Percentiles rank a stretch among this genome's conserved stretches.
phyloP scores from a whole-genome alignment of 176 grass and related monocot species.

The Coix lacrymajobi region DNA sequence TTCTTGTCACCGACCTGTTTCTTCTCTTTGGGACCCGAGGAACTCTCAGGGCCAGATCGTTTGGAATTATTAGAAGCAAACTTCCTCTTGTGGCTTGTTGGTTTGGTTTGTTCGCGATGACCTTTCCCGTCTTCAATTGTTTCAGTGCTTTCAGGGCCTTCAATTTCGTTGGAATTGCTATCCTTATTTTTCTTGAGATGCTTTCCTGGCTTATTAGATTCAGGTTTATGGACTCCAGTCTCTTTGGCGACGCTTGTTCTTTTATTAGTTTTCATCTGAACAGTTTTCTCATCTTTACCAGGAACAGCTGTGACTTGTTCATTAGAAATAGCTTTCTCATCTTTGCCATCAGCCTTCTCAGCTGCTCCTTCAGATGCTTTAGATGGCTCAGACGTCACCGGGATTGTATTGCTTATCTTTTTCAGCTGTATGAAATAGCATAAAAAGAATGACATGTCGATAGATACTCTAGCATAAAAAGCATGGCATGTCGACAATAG shows the following conservation, averaged over 20 bases:
- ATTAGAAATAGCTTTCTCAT: conserved; percentile 22
- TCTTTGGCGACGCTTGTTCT: background rate
- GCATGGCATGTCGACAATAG: background rate
- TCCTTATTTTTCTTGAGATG: conserved; percentile 12
- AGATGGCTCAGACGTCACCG: conserved; percentile 29
- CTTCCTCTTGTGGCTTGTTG: conserved; percentile 7
- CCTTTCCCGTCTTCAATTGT: conserved; percentile 5
- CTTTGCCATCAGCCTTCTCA: conserved; percentile 35
- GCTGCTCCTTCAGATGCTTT: conserved; percentile 36
- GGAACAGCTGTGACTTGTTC: conserved; percentile 18
- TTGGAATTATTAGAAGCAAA: background rate
- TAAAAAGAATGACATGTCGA: background rate
- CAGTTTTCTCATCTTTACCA: conserved; percentile 11
- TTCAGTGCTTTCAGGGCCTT: conserved; percentile 10
- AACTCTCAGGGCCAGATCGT: conserved; percentile 10
- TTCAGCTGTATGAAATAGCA: conserved; percentile 60
- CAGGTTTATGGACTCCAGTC: background rate
- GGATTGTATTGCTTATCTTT: conserved; percentile 82
- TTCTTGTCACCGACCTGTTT: conserved; percentile 12
- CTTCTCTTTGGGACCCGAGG: conserved; percentile 26
- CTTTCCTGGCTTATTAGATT: conserved; percentile 29
- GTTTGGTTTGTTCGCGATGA: background rate
- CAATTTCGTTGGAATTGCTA: conserved; percentile 14
- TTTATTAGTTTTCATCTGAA: conserved; percentile 14
- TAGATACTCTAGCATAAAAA: background rate